Base-by-base conservation (phyloP, 2,329 filamentous ascomycete genomes). In the Sporothrix sp. region DNA sequence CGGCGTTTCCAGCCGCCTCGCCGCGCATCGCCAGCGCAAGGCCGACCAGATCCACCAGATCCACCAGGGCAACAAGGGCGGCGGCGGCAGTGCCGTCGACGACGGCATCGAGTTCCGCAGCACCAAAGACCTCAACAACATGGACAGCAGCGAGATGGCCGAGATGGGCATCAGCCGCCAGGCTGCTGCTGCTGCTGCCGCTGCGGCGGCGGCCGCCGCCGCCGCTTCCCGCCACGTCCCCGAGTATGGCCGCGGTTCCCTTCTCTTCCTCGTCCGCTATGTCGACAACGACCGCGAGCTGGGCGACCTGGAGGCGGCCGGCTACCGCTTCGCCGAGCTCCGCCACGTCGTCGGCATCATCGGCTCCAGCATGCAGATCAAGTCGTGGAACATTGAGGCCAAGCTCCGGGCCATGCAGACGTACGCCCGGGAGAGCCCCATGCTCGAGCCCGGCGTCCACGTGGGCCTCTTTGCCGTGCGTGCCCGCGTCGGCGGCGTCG, bases 211-310 rank as follows among this genome's bases (percentile, higher is more conserved):
- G n/a, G 45, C 35, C 9, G 14, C 25, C n/a, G 18, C 16, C 14
- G 38, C 25, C 20, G 32, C 32, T 16, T 27, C 30, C 10, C 3
- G 14, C 9, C 27, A 28, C 7, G 20, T 11, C 5, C 46, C 39
- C 8, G 62, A 67, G 27, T 75, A 80, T 33, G 84, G 84, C 4
- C 81, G 81, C 53, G 88, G 89, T 1, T 87, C 90, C 49, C 73
- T 94, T 40, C 78, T 95, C 63, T 89, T 94, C 59, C 74, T 94
- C 9, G 83, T 89, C 6, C 84, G 82, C 10, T 75, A 75, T 38
- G 72, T 85, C 2, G 71, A 73, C 30, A 70, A 66, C 30, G 70
- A 71, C 30, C 69, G 74, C 1, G 85, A 89, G 32, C 72, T 77
- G 0, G 73, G 78, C 47, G 74, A 75, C 25, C 72, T 95, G 13